phyloP scores from a whole-genome alignment of 805 yeast genomes.

The Candida montana region DNA sequence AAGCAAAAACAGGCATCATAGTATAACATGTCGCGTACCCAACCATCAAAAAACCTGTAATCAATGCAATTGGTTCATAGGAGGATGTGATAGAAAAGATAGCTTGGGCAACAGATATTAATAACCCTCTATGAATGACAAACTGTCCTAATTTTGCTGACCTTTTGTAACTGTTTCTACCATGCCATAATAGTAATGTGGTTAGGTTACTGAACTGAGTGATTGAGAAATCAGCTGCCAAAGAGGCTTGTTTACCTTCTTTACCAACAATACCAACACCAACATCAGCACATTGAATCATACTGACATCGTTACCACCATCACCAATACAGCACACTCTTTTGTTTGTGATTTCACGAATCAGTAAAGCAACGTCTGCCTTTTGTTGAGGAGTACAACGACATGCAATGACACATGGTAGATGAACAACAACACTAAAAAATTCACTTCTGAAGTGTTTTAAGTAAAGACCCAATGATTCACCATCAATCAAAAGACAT shows the following conservation, averaged over 20 bases:
- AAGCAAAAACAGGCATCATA: constrained; percentile 95
- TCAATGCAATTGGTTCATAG: constrained; percentile 91
- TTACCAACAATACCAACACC: constrained; percentile 99
- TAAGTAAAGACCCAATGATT: constrained; percentile 69
- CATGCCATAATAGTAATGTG: constrained; percentile 91
- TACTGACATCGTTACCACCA: constrained; percentile 98
- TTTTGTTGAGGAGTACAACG: constrained; percentile 98
- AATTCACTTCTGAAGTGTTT: constrained; percentile 63
- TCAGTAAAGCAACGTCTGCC: constrained; percentile 85
- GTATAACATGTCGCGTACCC: constrained; percentile 97
- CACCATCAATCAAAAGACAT: constrained; percentile 90
- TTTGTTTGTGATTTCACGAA: constrained; percentile 73
- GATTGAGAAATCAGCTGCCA: constrained; percentile 95
- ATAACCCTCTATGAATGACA: constrained; percentile 91
- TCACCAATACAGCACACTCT: constrained; percentile 98
- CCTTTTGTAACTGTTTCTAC: constrained; percentile 92
- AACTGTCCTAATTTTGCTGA: constrained; percentile 94
- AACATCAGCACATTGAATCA: constrained; percentile 98
- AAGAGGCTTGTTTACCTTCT: constrained; percentile 95
- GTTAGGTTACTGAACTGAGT: constrained; percentile 87
- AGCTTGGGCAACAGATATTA: constrained; percentile 93
- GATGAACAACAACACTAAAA: constrained; percentile 64
- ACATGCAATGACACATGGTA: constrained; percentile 97
- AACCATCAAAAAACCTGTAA: constrained; percentile 97
- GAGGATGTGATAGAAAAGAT: constrained; percentile 80